Conservation (phyloP, 495 filamentous ascomycete species). For the Xylaria longipes region DNA sequence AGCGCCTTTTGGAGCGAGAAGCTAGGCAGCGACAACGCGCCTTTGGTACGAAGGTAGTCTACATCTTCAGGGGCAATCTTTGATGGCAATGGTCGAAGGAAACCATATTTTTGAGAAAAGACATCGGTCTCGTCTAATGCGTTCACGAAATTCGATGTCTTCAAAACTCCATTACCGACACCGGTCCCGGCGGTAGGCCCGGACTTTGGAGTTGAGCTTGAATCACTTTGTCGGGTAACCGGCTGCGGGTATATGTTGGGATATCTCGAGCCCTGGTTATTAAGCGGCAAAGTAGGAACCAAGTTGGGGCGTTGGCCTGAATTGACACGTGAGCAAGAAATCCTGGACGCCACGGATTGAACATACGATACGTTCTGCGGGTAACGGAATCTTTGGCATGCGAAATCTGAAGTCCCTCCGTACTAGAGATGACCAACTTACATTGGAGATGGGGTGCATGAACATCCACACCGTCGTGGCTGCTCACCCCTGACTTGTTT, state of each 20-base stretch:
- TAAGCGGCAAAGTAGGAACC: conserved; percentile 35
- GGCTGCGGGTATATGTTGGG: conserved; percentile 39
- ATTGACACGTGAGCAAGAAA: conserved; percentile 36
- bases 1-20: conserved; percentile 73
- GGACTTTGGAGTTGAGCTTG: conserved; percentile 33
- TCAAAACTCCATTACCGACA: conserved; percentile 20
- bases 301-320: conserved; percentile 41
- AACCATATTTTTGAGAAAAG: conserved; percentile 62
- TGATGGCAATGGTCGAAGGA: conserved; percentile 74
- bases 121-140: conserved; percentile 42
- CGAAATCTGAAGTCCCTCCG: conserved; percentile 29
- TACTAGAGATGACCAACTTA: conserved; percentile 45
- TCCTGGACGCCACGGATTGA: conserved; percentile 4
- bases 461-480: conserved; percentile 36
- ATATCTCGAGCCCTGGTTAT: conserved; percentile 41
- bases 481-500: conserved; percentile 34
- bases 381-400: conserved; percentile 31
- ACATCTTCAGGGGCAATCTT: conserved; percentile 76
- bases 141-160: conserved; percentile 41
- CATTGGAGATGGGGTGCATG: conserved; percentile 69
- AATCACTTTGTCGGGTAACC: conserved; percentile 20
- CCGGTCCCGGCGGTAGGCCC: conserved; percentile 27
- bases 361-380: conserved; percentile 27
- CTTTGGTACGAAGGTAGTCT: conserved; percentile 75
- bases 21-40: conserved; percentile 73